A percentile compares a stretch with the other conserved stretches of the same genome.
phyloP scores from a whole-genome alignment of 106 monocot genomes.

The Phalaenopsis equestris region DNA sequence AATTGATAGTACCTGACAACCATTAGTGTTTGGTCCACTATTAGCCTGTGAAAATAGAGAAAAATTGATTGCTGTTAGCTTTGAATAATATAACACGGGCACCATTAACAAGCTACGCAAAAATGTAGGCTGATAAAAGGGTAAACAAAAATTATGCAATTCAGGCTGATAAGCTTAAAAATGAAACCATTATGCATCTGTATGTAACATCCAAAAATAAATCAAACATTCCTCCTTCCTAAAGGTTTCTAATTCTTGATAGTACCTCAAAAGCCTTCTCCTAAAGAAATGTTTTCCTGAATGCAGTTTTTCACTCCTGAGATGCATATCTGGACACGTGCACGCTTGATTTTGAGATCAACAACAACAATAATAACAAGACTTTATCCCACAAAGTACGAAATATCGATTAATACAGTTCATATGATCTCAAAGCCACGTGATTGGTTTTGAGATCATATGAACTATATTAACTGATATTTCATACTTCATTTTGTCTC shows the following conservation, averaged over 20 bases:
- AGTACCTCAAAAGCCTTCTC: not conserved
- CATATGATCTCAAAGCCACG: too few relatives aligned
- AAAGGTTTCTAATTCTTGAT: not conserved
- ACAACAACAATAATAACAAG: too few relatives aligned
- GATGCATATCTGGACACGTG: not conserved
- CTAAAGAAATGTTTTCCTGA: not conserved
- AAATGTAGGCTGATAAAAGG: not conserved
- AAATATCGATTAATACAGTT: too few relatives aligned
- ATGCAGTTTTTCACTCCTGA: not conserved
- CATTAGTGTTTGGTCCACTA: conserved; percentile 80
- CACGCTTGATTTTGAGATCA: not conserved
- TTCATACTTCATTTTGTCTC: not conserved
- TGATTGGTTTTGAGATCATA: not conserved
- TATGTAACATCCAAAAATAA: not conserved
- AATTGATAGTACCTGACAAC: conserved; percentile 61
- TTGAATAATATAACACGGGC: not conserved
- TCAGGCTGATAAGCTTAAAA: not conserved
- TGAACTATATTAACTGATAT: not conserved
- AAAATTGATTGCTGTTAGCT: not conserved
- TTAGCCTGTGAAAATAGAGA: conserved; percentile 66
- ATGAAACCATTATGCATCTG: not conserved
- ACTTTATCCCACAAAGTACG: too few relatives aligned
- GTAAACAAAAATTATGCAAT: not conserved
- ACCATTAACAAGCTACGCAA: not conserved
- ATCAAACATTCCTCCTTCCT: not conserved